phyloP scores from a whole-genome alignment of 164 flowering plant species.

The Aristolochia fimbriata region DNA sequence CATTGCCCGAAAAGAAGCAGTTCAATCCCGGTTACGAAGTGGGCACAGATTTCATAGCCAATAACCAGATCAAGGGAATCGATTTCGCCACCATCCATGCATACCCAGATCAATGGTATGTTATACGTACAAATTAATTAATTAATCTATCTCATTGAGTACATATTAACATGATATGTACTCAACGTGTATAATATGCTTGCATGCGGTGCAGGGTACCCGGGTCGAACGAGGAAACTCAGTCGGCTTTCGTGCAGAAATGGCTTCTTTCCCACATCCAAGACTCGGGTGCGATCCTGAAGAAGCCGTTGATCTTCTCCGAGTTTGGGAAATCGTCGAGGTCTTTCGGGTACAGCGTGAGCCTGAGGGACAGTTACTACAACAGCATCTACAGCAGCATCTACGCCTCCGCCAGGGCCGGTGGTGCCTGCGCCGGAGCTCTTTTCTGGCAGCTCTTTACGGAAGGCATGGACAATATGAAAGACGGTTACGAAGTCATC shows the following conservation, averaged over 20 bases:
- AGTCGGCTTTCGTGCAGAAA: slow-evolving; percentile 17
- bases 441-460: slow-evolving; percentile 49
- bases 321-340: slow-evolving; percentile 47
- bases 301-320: too few species aligned
- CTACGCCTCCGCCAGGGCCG: slow-evolving; percentile 23
- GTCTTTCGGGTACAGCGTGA: slow-evolving; percentile 21
- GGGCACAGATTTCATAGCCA: too few species aligned
- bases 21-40: slow-evolving; percentile 20
- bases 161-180: too few species aligned
- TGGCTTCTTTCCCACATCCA: slow-evolving; percentile 36
- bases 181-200: too few species aligned
- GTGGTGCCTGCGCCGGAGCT: slow-evolving; percentile 33
- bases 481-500: too few species aligned
- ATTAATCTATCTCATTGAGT: too few species aligned
- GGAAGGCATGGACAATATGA: too few species aligned
- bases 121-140: too few species aligned
- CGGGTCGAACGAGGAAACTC: slow-evolving; percentile 16
- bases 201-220: slow-evolving; percentile 15
- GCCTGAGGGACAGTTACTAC: slow-evolving; percentile 28
- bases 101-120: too few species aligned
- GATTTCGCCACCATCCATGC: too few species aligned
- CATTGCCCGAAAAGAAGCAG: slow-evolving; percentile 5
- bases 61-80: too few species aligned
- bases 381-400: slow-evolving; percentile 17
- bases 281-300: slow-evolving; percentile 24